phyloP scores from a whole-genome alignment of 2,329 filamentous ascomycete genomes.

The Cladosporium oxysporum region DNA sequence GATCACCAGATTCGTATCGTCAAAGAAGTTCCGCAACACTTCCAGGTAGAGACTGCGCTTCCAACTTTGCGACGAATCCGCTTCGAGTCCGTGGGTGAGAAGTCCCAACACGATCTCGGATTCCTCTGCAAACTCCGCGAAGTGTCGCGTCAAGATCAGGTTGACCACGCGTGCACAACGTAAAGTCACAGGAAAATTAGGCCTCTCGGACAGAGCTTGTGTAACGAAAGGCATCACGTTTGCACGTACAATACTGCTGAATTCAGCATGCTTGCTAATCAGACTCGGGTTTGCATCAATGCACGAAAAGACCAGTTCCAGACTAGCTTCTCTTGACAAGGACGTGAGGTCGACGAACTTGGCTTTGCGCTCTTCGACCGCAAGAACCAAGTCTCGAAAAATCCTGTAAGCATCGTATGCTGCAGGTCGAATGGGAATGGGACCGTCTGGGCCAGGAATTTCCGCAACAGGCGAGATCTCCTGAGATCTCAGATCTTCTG shows the following conservation, averaged over 20 bases:
- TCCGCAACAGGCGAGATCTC: slow-evolving; percentile 61
- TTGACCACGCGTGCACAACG: slow-evolving; percentile 81
- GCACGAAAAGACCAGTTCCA: slow-evolving; percentile 90
- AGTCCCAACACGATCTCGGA: slow-evolving; percentile 81
- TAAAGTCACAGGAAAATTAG: slow-evolving; percentile 79
- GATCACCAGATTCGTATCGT: slow-evolving; percentile 74
- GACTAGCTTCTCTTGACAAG: slow-evolving; percentile 77
- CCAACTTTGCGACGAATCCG: slow-evolving; percentile 76
- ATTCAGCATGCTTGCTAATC: slow-evolving; percentile 76
- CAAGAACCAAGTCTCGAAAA: slow-evolving; percentile 84
- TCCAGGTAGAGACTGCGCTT: slow-evolving; percentile 90
- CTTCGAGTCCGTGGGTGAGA: slow-evolving; percentile 83
- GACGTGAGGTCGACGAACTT: slow-evolving; percentile 78
- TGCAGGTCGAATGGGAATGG: slow-evolving; percentile 68
- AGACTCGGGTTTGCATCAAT: slow-evolving; percentile 81
- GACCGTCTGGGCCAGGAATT: slow-evolving; percentile 65
- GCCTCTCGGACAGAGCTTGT: slow-evolving; percentile 72
- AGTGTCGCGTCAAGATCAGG: slow-evolving; percentile 75
- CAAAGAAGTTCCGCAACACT: slow-evolving; percentile 81
- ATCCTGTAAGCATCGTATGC: slow-evolving; percentile 85
- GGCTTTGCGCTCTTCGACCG: slow-evolving; percentile 81
- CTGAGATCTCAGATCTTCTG: slow-evolving; percentile 68
- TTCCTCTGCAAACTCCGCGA: slow-evolving; percentile 72
- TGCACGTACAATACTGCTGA: slow-evolving; percentile 73
- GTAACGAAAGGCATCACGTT: slow-evolving; percentile 83